phyloP scores from a whole-genome alignment of 768 basidiomycete genomes.

The Amanita brunnescens region DNA sequence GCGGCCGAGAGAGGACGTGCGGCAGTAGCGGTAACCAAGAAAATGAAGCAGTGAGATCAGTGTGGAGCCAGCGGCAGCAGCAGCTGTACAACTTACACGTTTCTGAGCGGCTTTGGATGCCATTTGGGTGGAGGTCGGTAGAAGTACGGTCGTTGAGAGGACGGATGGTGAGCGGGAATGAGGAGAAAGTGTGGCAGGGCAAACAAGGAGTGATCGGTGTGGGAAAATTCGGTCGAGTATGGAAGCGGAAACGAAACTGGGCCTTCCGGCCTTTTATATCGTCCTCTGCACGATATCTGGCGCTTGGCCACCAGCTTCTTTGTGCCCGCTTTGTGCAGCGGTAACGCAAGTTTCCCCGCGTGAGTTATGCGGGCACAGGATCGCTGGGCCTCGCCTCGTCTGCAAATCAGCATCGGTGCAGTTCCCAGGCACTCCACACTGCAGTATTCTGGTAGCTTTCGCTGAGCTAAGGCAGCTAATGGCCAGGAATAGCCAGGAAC shows the following conservation, averaged over 20 bases:
- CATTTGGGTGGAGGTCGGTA: constrained; percentile 33
- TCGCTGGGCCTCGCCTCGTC: too few species aligned
- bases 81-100: constrained; percentile 41
- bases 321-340: too few species aligned
- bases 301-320: too few species aligned
- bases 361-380: too few species aligned
- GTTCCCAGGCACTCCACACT: too few species aligned
- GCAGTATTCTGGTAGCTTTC: too few species aligned
- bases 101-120: constrained; percentile 83
- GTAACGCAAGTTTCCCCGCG: too few species aligned
- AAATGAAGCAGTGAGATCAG: neutral
- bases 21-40: neutral
- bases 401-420: too few species aligned
- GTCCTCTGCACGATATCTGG: neutral
- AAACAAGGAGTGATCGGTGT: neutral
- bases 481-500: constrained; percentile 1
- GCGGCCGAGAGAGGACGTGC: neutral
- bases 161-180: constrained; percentile 4
- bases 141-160: neutral
- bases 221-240: neutral
- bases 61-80: constrained; percentile 4
- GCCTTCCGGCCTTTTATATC: too few species aligned
- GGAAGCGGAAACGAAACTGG: too few species aligned
- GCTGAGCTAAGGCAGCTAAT: neutral
- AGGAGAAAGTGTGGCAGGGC: neutral